Conservation (phyloP, 345 rosid genomes). For the Hypericum perforatum region DNA sequence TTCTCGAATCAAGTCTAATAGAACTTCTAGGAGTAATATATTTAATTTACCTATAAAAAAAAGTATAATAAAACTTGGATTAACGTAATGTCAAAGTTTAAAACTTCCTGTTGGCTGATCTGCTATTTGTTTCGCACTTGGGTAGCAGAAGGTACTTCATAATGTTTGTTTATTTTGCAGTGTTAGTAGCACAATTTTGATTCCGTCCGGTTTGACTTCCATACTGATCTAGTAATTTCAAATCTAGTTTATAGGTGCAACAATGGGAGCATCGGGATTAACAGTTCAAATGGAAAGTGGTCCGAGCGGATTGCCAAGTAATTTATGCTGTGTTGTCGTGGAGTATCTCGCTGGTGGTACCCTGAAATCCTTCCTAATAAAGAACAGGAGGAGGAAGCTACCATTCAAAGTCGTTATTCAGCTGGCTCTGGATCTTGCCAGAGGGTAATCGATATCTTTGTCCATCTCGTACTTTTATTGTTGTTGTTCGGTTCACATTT, state of each 20-base stretch:
- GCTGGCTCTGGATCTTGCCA: slow-evolving; percentile 92
- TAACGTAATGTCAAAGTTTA: too few relatives aligned
- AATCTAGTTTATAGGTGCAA: slow-evolving; percentile 85
- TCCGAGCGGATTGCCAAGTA: slow-evolving; percentile 73
- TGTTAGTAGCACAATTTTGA: not conserved
- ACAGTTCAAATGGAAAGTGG: slow-evolving; percentile 78
- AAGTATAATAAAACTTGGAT: too few relatives aligned
- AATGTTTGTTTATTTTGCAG: too few relatives aligned
- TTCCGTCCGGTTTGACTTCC: slow-evolving; percentile 2
- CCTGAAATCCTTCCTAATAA: slow-evolving; percentile 75
- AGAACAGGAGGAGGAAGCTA: slow-evolving; percentile 79
- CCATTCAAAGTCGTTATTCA: slow-evolving; percentile 89
- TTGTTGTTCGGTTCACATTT: not conserved
- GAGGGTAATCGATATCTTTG: slow-evolving; percentile 47
- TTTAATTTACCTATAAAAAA: too few relatives aligned
- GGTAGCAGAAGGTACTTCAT: too few relatives aligned
- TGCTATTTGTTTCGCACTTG: too few relatives aligned
- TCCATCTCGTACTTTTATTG: slow-evolving; percentile 2
- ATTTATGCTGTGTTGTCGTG: slow-evolving; percentile 90
- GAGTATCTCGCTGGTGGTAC: slow-evolving; percentile 96
- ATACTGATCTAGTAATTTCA: slow-evolving; percentile 9
- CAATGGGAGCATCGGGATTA: slow-evolving; percentile 81
- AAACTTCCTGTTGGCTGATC: too few relatives aligned
- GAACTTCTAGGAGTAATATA: too few relatives aligned
- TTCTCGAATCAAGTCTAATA: too few relatives aligned